phyloP scores from a whole-genome alignment of 805 yeast species.

The Yarrowia porcina region DNA sequence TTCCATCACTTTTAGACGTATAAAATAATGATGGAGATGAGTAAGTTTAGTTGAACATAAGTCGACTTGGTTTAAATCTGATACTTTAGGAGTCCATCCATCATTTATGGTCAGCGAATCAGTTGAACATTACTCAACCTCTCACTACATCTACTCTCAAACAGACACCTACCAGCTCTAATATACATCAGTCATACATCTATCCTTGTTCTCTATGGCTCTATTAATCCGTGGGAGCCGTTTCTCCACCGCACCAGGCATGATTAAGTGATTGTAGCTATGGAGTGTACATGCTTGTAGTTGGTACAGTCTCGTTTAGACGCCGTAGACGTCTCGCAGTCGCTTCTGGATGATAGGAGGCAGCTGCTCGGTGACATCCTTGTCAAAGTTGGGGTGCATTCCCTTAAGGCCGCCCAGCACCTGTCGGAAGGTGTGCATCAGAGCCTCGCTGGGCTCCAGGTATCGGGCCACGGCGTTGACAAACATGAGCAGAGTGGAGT shows the following conservation, averaged over 20 bases:
- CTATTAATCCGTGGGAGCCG: not conserved
- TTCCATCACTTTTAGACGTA: no score
- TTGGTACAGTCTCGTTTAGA: slow-evolving; percentile 13
- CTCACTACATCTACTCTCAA: no score
- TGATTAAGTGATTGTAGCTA: slow-evolving; percentile 20
- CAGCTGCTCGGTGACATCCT: slow-evolving; percentile 28
- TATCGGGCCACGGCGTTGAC: slow-evolving; percentile 52
- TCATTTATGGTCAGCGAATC: no score
- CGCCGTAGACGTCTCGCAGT: slow-evolving; percentile 29
- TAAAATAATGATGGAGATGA: no score
- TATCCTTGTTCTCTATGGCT: slow-evolving; percentile 14
- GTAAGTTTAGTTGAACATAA: no score
- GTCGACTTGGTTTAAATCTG: no score
- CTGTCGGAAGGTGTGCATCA: slow-evolving; percentile 18
- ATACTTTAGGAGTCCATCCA: no score
- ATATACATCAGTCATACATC: not conserved
- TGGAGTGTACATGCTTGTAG: not conserved
- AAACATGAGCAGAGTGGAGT: slow-evolving; percentile 50
- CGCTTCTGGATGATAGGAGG: slow-evolving; percentile 33
- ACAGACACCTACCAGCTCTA: no score
- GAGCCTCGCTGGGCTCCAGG: slow-evolving; percentile 29
- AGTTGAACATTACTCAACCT: no score
- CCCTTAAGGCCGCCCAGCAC: slow-evolving; percentile 28
- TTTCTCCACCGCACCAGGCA: slow-evolving; percentile 7
- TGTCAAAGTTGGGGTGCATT: slow-evolving; percentile 29